Conservation (phyloP, 495 filamentous ascomycete species). For the Aspergillus ostianus region DNA sequence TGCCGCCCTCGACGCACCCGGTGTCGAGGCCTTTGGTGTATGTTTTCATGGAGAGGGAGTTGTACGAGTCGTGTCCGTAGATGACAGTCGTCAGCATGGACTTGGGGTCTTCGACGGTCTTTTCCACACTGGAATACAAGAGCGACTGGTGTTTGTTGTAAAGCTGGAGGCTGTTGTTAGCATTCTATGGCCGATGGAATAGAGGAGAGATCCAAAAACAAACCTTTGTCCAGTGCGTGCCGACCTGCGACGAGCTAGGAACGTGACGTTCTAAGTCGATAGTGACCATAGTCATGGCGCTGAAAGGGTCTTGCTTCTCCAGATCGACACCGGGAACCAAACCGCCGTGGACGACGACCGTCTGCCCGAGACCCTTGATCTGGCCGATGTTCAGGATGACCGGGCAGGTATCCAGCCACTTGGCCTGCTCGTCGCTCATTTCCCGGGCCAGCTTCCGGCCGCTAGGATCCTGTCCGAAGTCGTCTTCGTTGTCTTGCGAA, state of each 20-base stretch:
- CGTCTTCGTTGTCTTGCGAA: conserved; percentile 15
- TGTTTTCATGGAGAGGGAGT: conserved; percentile 60
- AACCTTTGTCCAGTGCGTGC: conserved; percentile 67
- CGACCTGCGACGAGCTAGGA: conserved; percentile 56
- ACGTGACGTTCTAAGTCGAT: conserved; percentile 62
- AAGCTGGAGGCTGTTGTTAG: conserved; percentile 29
- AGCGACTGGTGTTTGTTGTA: conserved; percentile 58
- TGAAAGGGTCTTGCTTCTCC: conserved; percentile 71
- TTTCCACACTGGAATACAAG: conserved; percentile 24
- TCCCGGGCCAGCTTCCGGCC: conserved; percentile 50
- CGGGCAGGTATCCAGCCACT: conserved; percentile 70
- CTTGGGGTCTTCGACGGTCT: conserved; percentile 17
- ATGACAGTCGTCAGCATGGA: conserved; percentile 55
- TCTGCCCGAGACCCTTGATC: conserved; percentile 54
- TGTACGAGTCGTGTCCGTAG: conserved; percentile 84
- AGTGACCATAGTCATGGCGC: conserved; percentile 89
- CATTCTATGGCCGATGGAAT: neutral
- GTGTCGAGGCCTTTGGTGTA: conserved; percentile 86
- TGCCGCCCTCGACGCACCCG: conserved; percentile 71
- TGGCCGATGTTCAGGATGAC: conserved; percentile 69
- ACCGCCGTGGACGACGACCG: conserved; percentile 82
- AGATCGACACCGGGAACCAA: conserved; percentile 71
- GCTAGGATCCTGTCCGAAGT: conserved; percentile 25
- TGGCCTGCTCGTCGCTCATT: conserved; percentile 58
- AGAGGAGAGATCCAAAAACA: conserved; percentile 17